Evolutionary conservation across 1,284 basidiomycete species (phyloP).

Genomic region (Quambalaria eucalypti): DNA sequence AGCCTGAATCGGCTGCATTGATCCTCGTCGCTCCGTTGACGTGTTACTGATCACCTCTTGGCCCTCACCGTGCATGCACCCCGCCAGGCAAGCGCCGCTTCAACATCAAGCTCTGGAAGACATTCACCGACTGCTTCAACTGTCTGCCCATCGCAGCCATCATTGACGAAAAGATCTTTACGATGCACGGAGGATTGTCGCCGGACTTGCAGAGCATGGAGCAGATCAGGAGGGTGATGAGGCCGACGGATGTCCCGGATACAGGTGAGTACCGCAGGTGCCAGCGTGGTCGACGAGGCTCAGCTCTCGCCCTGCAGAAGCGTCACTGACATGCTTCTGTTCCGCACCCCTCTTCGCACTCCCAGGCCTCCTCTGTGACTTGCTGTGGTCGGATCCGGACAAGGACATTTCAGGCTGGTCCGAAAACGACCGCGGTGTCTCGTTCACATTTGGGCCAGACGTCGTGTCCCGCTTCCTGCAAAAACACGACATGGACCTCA

Average conservation of each 20-base stretch:
- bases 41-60: not conserved
- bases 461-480: slow-evolving; percentile 95
- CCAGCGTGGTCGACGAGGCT: not conserved
- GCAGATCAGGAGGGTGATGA: slow-evolving; percentile 97
- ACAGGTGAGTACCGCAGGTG: slow-evolving; percentile 61
- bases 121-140: slow-evolving; percentile 94
- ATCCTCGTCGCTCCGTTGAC: too few relatives aligned
- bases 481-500: slow-evolving; percentile 97
- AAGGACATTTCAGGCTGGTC: slow-evolving; percentile 99
- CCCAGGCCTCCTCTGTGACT: slow-evolving; percentile 78
- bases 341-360: not conserved
- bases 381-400: slow-evolving; percentile 98
- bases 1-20: too few relatives aligned
- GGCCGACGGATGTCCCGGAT: slow-evolving; percentile 97
- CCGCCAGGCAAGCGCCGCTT: slow-evolving; percentile 76
- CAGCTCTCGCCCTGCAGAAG: not conserved
- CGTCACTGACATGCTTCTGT: slow-evolving; percentile 1
- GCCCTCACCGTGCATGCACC: not conserved
- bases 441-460: slow-evolving; percentile 95
- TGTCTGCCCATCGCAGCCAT: slow-evolving; percentile 89
- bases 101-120: slow-evolving; percentile 99
- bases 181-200: slow-evolving; percentile 75
- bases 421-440: slow-evolving; percentile 97
- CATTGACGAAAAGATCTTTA: slow-evolving; percentile 95
- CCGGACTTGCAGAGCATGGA: slow-evolving; percentile 95